These are phyloP conservation scores for Fusarium proliferatum DNA, from an alignment of 2,329 filamentous ascomycete genomes.

Conservation along the genomic window DNA sequence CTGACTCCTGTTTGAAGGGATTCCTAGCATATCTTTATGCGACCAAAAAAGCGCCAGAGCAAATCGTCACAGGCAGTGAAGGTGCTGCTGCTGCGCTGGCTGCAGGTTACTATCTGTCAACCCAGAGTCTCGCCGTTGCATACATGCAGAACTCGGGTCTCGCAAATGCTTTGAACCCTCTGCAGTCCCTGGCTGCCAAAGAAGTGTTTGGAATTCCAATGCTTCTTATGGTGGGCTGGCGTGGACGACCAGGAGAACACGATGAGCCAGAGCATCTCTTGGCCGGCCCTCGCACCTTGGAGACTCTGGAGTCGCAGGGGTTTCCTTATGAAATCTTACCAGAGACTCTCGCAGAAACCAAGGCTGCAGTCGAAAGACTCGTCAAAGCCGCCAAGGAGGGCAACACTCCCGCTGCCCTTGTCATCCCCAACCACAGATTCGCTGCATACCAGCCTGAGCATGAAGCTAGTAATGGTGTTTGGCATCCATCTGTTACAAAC, in stretches of 20 bases:
- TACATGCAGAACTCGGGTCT: slow-evolving; percentile 2
- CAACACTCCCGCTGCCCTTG: not conserved
- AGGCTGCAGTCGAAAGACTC: not conserved
- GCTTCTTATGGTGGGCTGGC: slow-evolving; percentile 11
- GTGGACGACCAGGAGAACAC: slow-evolving; percentile 3
- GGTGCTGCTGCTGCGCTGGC: not conserved
- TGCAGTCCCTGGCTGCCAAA: slow-evolving; percentile 11
- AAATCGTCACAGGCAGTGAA: not conserved
- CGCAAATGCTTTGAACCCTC: slow-evolving; percentile 7
- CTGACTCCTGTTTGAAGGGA: not conserved
- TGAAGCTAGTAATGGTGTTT: not conserved
- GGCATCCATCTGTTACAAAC: not conserved
- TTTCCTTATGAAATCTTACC: slow-evolving; percentile 3
- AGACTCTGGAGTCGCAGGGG: not conserved
- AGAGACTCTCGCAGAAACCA: not conserved
- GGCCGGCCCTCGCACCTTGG: not conserved
- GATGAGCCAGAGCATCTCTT: not conserved
- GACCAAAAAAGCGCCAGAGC: not conserved
- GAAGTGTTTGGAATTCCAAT: slow-evolving; percentile 19
- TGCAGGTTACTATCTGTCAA: not conserved
- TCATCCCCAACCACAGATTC: not conserved
- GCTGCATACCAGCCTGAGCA: not conserved
- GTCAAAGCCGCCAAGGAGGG: not conserved
- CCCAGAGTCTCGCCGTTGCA: not conserved
- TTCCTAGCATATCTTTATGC: not conserved